Evolutionary conservation across 768 basidiomycete genomes (phyloP), one percentile per base, ranked within the genome.

Genomic region (Floccularia luteovirens): DNA sequence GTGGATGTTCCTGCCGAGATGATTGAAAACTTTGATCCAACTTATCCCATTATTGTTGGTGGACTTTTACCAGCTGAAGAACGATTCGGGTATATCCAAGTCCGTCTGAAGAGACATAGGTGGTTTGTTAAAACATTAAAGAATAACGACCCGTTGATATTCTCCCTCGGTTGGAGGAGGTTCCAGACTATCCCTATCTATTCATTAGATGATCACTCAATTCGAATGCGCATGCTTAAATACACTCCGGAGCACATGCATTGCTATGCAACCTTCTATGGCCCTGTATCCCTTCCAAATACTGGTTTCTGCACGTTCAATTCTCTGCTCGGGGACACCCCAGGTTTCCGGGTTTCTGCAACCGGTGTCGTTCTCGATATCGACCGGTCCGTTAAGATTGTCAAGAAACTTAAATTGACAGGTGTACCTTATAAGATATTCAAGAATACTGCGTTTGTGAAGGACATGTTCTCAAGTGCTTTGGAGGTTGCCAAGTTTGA

Each of bases 231-330:
- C 24, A 88, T 98, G 84, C 85, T 99, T 65, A 99, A 99, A 64
- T 99, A 99, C 58, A 97, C 96, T 0, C 96, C 96, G 0, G 96
- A 99, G 63, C 96, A 99, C 55, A 97, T 94, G 96, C 96, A 99
- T 57, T 99, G 96, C 54, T 94, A 84, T 54, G 94, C 93, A 2
- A 96, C 93, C 2, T 96, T 98, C 61, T 99, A 93, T 54, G 94
- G 91, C 0, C 94, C 96, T 5, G 81, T 90, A 16, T 69, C 90
- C 2, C 66, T 89, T 0, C 94, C 93, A 16, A 96, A 96, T 61
- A 96, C 90, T 0, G 92, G 93, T 23, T 93, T 99, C 64, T 98
- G 96, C 59, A 86, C 94, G 2, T 98, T 99, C 74, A 97, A 92
- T 60, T 79, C 84, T 0, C 63, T 99, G 12, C 59, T 68, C 0